phyloP scores from a whole-genome alignment of 2,329 filamentous ascomycete genomes.

The Pseudogymnoascus sp. region DNA sequence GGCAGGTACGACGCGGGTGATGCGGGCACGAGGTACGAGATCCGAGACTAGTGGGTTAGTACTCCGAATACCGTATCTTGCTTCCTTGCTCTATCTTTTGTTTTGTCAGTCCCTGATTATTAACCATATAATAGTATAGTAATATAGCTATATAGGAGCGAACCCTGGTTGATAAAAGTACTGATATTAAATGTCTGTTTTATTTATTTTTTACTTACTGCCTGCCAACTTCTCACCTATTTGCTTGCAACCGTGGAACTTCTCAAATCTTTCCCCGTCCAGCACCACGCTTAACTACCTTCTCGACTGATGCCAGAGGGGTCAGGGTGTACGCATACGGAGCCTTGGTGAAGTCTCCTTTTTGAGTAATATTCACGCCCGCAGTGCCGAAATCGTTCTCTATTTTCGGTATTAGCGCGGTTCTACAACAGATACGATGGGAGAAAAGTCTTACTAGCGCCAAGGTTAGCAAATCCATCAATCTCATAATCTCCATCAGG shows the following conservation, averaged over 20 bases:
- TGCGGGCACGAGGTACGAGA: neutral
- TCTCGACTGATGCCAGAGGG: neutral
- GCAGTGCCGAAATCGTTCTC: conserved; percentile 43
- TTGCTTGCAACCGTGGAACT: neutral
- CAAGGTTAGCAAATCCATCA: conserved; percentile 47
- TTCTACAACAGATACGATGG: neutral
- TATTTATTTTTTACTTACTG: neutral
- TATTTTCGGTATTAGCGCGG: conserved; percentile 9
- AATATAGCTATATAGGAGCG: too few relatives aligned
- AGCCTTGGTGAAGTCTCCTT: conserved; percentile 41
- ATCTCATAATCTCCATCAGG: conserved; percentile 46
- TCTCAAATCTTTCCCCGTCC: neutral
- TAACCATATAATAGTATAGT: neutral
- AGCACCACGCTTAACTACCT: neutral
- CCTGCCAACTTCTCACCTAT: neutral
- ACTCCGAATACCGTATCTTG: neutral
- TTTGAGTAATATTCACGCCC: conserved; percentile 44
- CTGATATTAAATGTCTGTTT: neutral
- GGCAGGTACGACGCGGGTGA: neutral
- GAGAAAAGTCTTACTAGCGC: conserved; percentile 36
- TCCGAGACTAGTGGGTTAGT: conserved; percentile 19
- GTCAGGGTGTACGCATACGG: neutral
- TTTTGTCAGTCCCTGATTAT: neutral
- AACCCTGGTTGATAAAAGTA: too few relatives aligned
- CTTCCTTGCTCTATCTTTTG: neutral